A percentile compares a stretch with the other conserved stretches of the same genome.
Conservation (phyloP, 345 rosid species). For the Eucalyptus lansdowneana region DNA sequence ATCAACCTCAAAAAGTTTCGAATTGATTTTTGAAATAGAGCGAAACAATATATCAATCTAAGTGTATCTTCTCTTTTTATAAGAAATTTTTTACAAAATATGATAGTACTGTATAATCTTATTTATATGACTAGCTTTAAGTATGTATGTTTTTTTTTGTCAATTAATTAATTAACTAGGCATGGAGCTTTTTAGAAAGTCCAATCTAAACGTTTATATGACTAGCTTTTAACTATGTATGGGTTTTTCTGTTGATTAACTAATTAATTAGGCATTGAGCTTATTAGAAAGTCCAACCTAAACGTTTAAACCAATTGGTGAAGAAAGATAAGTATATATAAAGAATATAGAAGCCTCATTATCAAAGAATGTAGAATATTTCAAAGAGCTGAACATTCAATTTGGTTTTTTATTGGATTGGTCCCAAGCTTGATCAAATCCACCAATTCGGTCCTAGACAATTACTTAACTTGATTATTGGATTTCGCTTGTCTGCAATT, state of each 20-base stretch:
- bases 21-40: not conserved
- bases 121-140: not conserved
- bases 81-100: not conserved
- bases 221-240: no score
- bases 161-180: no score
- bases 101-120: not conserved
- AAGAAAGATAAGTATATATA: not conserved
- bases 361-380: not conserved
- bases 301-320: not conserved
- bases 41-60: not conserved
- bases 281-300: not conserved
- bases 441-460: not conserved
- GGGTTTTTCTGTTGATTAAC: no score
- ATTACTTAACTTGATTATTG: not conserved
- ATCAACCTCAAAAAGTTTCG: not conserved
- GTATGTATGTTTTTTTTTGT: not conserved
- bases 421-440: not conserved
- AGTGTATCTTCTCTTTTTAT: not conserved
- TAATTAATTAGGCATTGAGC: not conserved
- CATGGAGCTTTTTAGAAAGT: no score
- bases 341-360: not conserved
- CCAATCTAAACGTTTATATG: no score
- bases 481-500: not conserved
- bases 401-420: not conserved
- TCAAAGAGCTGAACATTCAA: not conserved